These are phyloP conservation scores for Hysterium pulicare DNA, from an alignment of 2,329 filamentous ascomycete species.

Conservation along the genomic window DNA sequence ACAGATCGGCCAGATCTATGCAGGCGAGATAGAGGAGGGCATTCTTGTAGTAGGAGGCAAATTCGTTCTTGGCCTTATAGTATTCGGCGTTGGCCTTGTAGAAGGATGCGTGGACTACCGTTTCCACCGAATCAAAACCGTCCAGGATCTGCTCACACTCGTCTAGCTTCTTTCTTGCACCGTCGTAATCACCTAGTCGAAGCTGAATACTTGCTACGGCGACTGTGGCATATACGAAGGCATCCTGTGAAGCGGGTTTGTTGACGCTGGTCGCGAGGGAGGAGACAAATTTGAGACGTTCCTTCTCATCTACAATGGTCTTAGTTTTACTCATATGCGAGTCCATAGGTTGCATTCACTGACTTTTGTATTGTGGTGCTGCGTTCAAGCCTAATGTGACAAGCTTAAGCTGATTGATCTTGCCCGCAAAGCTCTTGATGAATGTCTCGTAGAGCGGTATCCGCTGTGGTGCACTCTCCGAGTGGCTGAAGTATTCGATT, in stretches of 20 bases:
- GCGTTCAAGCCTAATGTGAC: constrained; percentile 86
- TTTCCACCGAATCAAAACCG: constrained; percentile 90
- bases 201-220: constrained; percentile 87
- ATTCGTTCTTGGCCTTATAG: constrained; percentile 88
- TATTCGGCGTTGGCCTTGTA: constrained; percentile 94
- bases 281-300: constrained; percentile 81
- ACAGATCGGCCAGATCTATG: constrained; percentile 75
- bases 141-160: constrained; percentile 85
- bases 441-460: constrained; percentile 91
- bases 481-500: constrained; percentile 80
- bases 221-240: constrained; percentile 88
- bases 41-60: constrained; percentile 95
- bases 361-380: constrained; percentile 78
- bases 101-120: constrained; percentile 91
- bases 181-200: constrained; percentile 72
- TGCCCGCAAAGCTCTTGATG: constrained; percentile 92
- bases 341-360: too few species aligned
- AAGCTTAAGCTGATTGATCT: constrained; percentile 98
- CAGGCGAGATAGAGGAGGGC: constrained; percentile 96
- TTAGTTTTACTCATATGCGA: constrained; percentile 15
- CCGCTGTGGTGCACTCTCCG: constrained; percentile 77
- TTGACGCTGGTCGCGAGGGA: constrained; percentile 84
- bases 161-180: constrained; percentile 81
- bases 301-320: constrained; percentile 66
- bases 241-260: constrained; percentile 89